Conservation (phyloP, 1,284 basidiomycete genomes). For the Mycocalia duriaeana region DNA sequence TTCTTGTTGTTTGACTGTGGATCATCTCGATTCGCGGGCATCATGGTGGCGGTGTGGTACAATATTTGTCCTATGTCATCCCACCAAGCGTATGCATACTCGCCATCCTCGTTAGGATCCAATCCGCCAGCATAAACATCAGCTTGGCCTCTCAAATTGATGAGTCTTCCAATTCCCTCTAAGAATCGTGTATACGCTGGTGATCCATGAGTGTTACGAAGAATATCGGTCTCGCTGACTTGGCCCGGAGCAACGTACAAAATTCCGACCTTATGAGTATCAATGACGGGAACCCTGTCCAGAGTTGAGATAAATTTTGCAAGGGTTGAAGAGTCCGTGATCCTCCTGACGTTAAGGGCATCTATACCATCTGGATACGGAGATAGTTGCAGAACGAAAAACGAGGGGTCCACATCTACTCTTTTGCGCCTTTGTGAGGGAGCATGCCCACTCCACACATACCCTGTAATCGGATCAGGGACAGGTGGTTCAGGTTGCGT, state of each 20-base stretch:
- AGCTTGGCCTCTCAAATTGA: constrained; percentile 85
- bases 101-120: constrained; percentile 83
- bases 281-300: constrained; percentile 90
- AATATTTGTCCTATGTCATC: constrained; percentile 95
- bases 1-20: constrained; percentile 81
- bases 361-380: constrained; percentile 55
- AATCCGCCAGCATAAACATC: constrained; percentile 95
- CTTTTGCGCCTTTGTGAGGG: constrained; percentile 85
- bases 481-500: constrained; percentile 26
- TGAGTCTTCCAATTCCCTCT: constrained; percentile 83
- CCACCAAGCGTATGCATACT: constrained; percentile 98
- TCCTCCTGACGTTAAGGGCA: constrained; percentile 37
- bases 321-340: constrained; percentile 54
- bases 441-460: constrained; percentile 81
- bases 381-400: constrained; percentile 84
- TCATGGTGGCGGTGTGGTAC: constrained; percentile 95
- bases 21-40: constrained; percentile 77
- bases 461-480: constrained; percentile 71
- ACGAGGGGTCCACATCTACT: constrained; percentile 82
- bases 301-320: constrained; percentile 63
- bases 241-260: constrained; percentile 95
- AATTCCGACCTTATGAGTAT: constrained; percentile 95
- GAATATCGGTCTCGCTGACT: constrained; percentile 79
- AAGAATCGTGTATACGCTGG: constrained; percentile 93
- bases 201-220: constrained; percentile 89